A percentile compares a stretch with the other conserved stretches of the same genome.
Evolutionary conservation across 345 rosid genomes (phyloP).

Genomic region (Eucalyptus camaldulensis): DNA sequence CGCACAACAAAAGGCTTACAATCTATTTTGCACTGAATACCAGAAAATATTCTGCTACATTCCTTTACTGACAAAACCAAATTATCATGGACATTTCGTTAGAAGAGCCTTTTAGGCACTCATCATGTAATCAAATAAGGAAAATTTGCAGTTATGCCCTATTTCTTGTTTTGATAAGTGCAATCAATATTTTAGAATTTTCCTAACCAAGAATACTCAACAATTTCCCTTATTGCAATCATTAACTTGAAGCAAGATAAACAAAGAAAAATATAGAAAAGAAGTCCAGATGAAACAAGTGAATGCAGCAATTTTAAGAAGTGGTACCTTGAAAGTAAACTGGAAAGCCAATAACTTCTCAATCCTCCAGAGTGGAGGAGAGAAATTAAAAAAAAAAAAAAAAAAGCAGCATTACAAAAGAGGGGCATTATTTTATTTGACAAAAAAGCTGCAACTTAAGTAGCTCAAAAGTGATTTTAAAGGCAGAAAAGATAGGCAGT

Average conservation of each 20-base stretch:
- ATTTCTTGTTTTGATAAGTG: background rate
- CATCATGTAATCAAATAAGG: background rate
- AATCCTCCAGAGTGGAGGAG: background rate
- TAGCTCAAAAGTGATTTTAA: background rate
- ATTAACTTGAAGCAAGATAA: background rate
- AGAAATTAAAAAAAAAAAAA: background rate
- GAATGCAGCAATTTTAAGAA: background rate
- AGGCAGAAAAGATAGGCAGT: background rate
- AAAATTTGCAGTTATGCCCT: background rate
- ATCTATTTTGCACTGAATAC: background rate
- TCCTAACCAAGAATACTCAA: background rate
- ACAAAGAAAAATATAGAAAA: background rate
- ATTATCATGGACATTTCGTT: background rate
- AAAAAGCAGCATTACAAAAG: background rate
- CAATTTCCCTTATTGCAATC: background rate
- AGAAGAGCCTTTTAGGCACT: background rate
- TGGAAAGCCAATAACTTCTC: background rate
- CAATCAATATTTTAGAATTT: background rate
- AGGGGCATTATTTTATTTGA: background rate
- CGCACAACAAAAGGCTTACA: background rate
- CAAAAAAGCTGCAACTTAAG: background rate
- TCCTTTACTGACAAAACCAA: background rate
- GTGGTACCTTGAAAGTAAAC: background rate
- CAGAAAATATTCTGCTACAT: background rate
- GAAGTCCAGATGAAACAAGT: background rate